phyloP scores from a whole-genome alignment of 192 early-diverging fungal species.

The Podila minutissima region DNA sequence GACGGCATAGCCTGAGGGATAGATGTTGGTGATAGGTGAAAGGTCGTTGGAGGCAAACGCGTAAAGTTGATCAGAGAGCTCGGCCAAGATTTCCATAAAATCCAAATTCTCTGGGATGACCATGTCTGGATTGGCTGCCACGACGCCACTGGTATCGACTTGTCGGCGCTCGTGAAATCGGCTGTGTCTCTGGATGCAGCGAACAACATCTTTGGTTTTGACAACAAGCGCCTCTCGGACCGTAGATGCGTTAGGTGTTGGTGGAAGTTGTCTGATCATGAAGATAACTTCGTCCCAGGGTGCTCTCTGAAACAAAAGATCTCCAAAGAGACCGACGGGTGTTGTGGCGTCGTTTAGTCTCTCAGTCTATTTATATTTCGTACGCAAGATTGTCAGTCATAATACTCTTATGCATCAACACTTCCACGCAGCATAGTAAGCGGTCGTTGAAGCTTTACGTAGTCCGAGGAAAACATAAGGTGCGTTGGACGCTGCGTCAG shows the following conservation, averaged over 20 bases:
- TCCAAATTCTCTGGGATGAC: constrained; percentile 72
- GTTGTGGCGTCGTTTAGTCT: constrained; percentile 69
- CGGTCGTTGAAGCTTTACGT: constrained; percentile 27
- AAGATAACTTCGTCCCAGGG: constrained; percentile 74
- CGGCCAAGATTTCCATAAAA: constrained; percentile 81
- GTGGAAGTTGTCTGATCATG: constrained; percentile 58
- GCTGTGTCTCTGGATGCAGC: constrained; percentile 62
- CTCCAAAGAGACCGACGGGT: constrained; percentile 71
- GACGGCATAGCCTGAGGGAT: constrained; percentile 37
- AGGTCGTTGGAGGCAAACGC: constrained; percentile 70
- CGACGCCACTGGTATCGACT: constrained; percentile 15
- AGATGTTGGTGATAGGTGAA: constrained; percentile 44
- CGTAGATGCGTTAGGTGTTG: constrained; percentile 46
- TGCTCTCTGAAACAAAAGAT: constrained; percentile 77
- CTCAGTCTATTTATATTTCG: constrained; percentile 58
- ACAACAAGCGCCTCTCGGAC: constrained; percentile 60
- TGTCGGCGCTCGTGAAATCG: constrained; percentile 61
- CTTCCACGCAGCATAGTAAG: neutral
- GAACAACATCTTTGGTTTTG: constrained; percentile 62
- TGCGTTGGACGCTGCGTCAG: constrained; percentile 57
- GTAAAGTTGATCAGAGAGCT: constrained; percentile 80
- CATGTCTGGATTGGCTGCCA: constrained; percentile 52
- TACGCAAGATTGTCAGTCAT: neutral
- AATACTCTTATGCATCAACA: neutral
- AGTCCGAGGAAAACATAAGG: constrained; percentile 59